Evolutionary conservation across 441 rosid species (phyloP).

Genomic region (Erodium texanum): DNA sequence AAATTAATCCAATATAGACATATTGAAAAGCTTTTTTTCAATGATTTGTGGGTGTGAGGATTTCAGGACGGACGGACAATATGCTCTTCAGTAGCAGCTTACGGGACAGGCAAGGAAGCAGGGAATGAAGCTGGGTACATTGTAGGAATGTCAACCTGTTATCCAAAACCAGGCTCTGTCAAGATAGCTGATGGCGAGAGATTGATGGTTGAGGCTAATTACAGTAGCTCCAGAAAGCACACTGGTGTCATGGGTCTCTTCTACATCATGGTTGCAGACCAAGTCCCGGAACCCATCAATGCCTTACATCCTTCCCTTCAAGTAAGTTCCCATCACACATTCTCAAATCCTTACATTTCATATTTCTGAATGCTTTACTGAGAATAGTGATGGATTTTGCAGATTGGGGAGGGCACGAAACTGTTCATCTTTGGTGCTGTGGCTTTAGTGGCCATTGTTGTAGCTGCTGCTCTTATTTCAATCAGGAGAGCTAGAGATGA

Average conservation of each 20-base stretch:
- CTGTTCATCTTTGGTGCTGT: slow-evolving; percentile 19
- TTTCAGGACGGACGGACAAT: slow-evolving; percentile 50
- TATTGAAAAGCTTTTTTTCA: slow-evolving; percentile 1
- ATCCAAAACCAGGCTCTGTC: slow-evolving; percentile 55
- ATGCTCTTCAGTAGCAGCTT: slow-evolving; percentile 50
- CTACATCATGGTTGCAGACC: slow-evolving; percentile 55
- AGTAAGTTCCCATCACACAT: slow-evolving; percentile 25
- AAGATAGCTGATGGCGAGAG: slow-evolving; percentile 48
- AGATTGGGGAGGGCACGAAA: slow-evolving; percentile 17
- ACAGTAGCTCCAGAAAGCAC: slow-evolving; percentile 41
- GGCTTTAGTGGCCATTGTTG: slow-evolving; percentile 24
- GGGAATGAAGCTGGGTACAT: slow-evolving; percentile 84
- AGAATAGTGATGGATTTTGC: slow-evolving; percentile 5
- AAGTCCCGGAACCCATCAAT: slow-evolving; percentile 25
- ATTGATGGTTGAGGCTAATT: slow-evolving; percentile 52
- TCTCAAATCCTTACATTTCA: background rate
- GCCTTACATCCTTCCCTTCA: slow-evolving; percentile 17
- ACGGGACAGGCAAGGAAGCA: slow-evolving; percentile 62
- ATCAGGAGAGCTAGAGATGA: slow-evolving; percentile 26
- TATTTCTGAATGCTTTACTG: no score
- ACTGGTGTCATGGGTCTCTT: slow-evolving; percentile 83
- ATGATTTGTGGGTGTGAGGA: slow-evolving; percentile 13
- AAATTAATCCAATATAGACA: background rate
- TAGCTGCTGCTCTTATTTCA: slow-evolving; percentile 21
- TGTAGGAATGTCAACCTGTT: slow-evolving; percentile 88